A percentile compares a stretch with the other conserved stretches of the same genome.
These are phyloP conservation scores for Ilyonectria destructans DNA, from an alignment of 2,329 filamentous ascomycete species.

Conservation along the genomic window DNA sequence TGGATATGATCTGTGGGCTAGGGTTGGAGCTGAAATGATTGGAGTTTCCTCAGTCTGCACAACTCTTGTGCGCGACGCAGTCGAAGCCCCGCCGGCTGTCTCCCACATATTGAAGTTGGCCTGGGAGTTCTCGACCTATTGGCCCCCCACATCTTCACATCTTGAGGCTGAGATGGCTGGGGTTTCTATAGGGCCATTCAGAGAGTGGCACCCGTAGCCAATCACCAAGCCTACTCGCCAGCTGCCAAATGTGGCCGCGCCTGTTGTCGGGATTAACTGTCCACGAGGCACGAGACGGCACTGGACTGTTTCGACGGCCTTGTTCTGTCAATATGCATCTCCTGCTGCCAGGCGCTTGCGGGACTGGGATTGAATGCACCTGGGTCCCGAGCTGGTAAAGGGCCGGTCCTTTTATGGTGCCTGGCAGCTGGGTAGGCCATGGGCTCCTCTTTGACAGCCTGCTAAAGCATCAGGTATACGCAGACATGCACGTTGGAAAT, in stretches of 20 bases:
- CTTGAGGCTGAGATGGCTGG: conserved; percentile 32
- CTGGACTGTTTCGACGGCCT: conserved; percentile 27
- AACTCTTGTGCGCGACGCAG: conserved; percentile 18
- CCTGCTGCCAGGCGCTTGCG: conserved; percentile 21
- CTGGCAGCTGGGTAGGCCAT: conserved; percentile 30
- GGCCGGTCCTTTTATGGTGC: conserved; percentile 37
- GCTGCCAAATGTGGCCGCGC: conserved; percentile 27
- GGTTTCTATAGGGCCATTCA: conserved; percentile 30
- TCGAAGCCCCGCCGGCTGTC: conserved; percentile 6
- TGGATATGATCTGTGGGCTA: conserved; percentile 36
- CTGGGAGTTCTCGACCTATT: conserved; percentile 22
- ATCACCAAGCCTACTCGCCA: conserved; percentile 30
- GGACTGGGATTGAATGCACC: conserved; percentile 44
- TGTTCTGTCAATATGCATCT: conserved; percentile 33
- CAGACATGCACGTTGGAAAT: conserved; percentile 18
- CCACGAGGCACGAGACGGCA: conserved; percentile 27
- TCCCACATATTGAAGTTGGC: conserved; percentile 17
- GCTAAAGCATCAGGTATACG: conserved; percentile 37
- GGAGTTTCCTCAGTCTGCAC: conserved; percentile 26
- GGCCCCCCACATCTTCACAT: conserved; percentile 22
- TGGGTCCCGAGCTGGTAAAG: conserved; percentile 43
- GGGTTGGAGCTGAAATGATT: conserved; percentile 29
- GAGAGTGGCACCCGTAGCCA: conserved; percentile 35
- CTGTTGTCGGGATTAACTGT: conserved; percentile 19
- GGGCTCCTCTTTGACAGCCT: conserved; percentile 30